Base-by-base conservation (phyloP, 148 eudicot genomes). In the Persicaria maculosa region DNA sequence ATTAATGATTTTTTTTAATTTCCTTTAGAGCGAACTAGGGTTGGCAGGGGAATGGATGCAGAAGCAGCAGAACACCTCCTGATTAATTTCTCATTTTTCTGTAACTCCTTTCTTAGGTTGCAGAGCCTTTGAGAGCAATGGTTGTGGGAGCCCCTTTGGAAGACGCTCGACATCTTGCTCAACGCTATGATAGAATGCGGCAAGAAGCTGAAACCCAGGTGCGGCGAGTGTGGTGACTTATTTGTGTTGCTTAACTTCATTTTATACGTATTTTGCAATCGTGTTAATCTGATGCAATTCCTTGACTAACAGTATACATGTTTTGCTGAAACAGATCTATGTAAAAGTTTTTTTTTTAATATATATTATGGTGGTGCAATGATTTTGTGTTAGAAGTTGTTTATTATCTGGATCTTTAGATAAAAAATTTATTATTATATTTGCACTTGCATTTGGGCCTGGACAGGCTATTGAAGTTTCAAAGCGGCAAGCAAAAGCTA, bases 161-260 rank as follows among this genome's bases (percentile, higher is more conserved):
- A 74, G 98, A 95, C 79, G 98, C 97, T 90, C 90, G 93, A 71
- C 98, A 95, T 87, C 98, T 95, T 77, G 96, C 96, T 78, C 98
- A 92, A 76, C 89, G 98, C 74, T 95, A 92, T 79, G 98, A 92
- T 78, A 78, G 92, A 81, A 87, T 92, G 89, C 89, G 97, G 64
- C 98, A 95, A 87, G 98, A 90, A 78, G 96, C 98, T 72, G 98
- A 95, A 83, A 88, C 97, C 73, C 98, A 92, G 98, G 98, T 95
- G 79, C 68, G 50, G 77, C 47, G 45, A 44, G 17, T 43, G 25
- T 44, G 72, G 12, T 44, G 44, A 31, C 47, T 59, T 9, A 61
- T 25, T 9, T 25, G 44, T 25, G 31, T 61, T 25, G 44, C 25
- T 61, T 25, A 31, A 22, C 68, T 61, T 25, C 68, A 61, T 9